Evolutionary conservation across 2,329 filamentous ascomycete genomes (phyloP).

Genomic region (Monosporascus sp.): DNA sequence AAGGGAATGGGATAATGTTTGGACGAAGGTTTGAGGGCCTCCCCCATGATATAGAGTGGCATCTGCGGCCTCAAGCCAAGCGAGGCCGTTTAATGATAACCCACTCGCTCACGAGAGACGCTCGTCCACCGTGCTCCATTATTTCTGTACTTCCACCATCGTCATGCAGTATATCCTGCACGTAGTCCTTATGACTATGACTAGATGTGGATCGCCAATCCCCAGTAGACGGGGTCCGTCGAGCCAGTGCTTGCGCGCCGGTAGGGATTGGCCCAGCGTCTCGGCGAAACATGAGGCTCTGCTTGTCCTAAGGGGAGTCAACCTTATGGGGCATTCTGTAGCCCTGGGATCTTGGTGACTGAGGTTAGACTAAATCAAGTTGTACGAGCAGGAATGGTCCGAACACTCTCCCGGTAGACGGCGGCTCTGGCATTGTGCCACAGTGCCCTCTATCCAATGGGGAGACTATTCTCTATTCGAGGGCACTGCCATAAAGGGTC

Average conservation of each 20-base stretch:
- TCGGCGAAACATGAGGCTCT: neutral
- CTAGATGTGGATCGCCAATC: neutral
- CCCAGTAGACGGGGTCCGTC: neutral
- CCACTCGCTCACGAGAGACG: neutral
- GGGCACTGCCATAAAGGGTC: neutral
- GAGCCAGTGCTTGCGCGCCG: neutral
- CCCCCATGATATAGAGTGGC: neutral
- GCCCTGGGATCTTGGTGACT: neutral
- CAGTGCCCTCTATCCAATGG: neutral
- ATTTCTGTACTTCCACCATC: neutral
- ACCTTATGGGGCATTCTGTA: neutral
- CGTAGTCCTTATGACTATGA: neutral
- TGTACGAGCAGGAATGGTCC: neutral
- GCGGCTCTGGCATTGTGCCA: neutral
- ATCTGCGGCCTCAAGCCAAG: neutral
- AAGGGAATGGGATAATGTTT: neutral
- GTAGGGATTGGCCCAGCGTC: neutral
- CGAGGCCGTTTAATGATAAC: neutral
- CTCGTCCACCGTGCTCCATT: neutral
- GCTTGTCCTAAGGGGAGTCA: neutral
- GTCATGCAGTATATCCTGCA: neutral
- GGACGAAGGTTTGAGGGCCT: too few relatives aligned
- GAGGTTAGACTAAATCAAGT: neutral
- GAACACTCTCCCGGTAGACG: neutral
- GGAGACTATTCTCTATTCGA: neutral